Percentiles rank a stretch among this genome's conserved stretches.
Conservation (phyloP, 352 stramenopile genomes). For the Globisporangium alternatum region DNA sequence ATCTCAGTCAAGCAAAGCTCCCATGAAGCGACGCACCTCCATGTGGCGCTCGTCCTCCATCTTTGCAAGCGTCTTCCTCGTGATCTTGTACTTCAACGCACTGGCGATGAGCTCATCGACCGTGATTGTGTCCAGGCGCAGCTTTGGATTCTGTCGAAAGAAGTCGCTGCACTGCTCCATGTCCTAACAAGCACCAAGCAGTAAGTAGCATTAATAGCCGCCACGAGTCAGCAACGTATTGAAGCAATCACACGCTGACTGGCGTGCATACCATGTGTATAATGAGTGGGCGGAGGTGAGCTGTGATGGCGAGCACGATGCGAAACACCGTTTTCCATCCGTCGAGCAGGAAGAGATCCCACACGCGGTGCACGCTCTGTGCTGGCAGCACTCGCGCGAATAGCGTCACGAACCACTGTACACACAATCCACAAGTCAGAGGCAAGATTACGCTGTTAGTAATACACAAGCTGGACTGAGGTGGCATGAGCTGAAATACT, state of each 20-base stretch:
- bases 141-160: constrained; percentile 58
- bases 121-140: constrained; percentile 38
- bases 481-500: background rate
- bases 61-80: constrained; percentile 43
- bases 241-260: background rate
- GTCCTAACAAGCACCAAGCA: constrained; percentile 29
- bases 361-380: constrained; percentile 51
- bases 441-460: background rate
- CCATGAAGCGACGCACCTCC: constrained; percentile 34
- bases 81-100: constrained; percentile 67
- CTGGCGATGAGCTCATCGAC: constrained; percentile 37
- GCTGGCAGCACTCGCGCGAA: constrained; percentile 61
- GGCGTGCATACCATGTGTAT: constrained; percentile 41
- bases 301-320: constrained; percentile 63
- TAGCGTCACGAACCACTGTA: constrained; percentile 84
- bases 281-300: constrained; percentile 49
- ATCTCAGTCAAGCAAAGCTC: background rate
- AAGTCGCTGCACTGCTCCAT: constrained; percentile 75
- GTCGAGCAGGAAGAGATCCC: constrained; percentile 73
- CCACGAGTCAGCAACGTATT: background rate
- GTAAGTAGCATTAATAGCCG: background rate
- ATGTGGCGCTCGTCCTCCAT: constrained; percentile 71
- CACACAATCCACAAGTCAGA: background rate
- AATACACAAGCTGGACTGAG: background rate
- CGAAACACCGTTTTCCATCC: constrained; percentile 78